These are phyloP conservation scores for Copromyces sp. DNA, from an alignment of 495 filamentous ascomycete species.

Conservation along the genomic window DNA sequence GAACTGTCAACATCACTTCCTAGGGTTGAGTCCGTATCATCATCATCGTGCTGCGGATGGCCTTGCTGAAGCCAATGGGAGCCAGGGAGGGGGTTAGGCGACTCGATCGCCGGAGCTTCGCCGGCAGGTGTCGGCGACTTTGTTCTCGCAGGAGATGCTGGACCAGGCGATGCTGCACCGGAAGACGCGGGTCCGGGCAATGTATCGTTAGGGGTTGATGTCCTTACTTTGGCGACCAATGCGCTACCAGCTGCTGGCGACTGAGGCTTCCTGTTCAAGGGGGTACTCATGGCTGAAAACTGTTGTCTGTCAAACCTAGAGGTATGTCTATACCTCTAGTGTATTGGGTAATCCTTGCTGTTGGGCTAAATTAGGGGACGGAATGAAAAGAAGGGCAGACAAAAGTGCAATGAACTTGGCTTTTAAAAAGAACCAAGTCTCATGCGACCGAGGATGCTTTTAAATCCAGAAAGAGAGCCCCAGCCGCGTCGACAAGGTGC, in stretches of 20 bases:
- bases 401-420: neutral
- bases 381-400: neutral
- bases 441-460: neutral
- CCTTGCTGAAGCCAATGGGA: neutral
- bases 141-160: neutral
- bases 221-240: neutral
- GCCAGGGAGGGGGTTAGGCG: neutral
- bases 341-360: neutral
- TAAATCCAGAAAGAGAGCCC: neutral
- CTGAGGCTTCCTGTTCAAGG: neutral
- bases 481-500: neutral
- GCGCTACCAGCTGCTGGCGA: neutral
- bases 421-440: neutral
- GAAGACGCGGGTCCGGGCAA: neutral
- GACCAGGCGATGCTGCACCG: neutral
- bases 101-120: neutral
- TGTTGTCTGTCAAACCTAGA: neutral
- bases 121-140: neutral
- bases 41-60: neutral
- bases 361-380: neutral
- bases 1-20: slow-evolving; percentile 8
- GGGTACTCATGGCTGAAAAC: neutral
- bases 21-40: neutral
- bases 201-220: neutral
- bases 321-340: too few relatives aligned